These are phyloP conservation scores for Straminergon stramineum DNA, from an alignment of 225 moss, liverwort and hornwort species.

Conservation along the genomic window DNA sequence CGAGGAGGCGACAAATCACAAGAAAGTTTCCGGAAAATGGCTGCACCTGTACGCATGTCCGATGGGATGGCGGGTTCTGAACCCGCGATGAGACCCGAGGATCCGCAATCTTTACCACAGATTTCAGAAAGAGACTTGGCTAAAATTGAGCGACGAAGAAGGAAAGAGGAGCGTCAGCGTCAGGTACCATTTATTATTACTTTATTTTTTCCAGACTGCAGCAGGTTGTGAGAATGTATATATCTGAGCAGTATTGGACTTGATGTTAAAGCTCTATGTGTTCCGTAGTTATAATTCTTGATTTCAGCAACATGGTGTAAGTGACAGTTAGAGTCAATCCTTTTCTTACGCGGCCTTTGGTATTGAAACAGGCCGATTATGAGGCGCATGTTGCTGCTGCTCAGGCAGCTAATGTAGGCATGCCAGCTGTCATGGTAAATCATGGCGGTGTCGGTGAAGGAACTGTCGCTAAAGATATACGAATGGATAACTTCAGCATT, in stretches of 20 bases:
- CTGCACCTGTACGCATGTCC: constrained; percentile 91
- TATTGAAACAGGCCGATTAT: constrained; percentile 71
- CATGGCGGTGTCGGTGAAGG: constrained; percentile 98
- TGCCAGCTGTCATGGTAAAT: constrained; percentile 97
- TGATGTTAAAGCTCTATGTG: neutral
- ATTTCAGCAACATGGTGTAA: neutral
- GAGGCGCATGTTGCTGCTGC: constrained; percentile 95
- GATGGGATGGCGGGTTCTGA: constrained; percentile 86
- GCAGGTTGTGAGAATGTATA: neutral
- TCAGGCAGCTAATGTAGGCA: constrained; percentile 73
- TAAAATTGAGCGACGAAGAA: constrained; percentile 83
- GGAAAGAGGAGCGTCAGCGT: constrained; percentile 96
- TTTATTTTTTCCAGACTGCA: neutral
- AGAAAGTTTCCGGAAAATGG: constrained; percentile 80
- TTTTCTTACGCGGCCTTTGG: constrained; percentile 3
- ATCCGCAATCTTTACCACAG: constrained; percentile 65
- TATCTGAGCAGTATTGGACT: neutral
- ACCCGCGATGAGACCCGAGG: constrained; percentile 39
- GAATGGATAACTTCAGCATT: constrained; percentile 96
- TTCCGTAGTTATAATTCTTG: neutral
- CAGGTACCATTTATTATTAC: constrained; percentile 32
- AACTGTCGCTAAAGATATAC: constrained; percentile 91
- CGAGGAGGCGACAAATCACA: constrained; percentile 64
- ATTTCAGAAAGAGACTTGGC: constrained; percentile 87
- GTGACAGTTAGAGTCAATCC: neutral